Conservation (phyloP, 345 rosid genomes). For the Camelina laxa region DNA sequence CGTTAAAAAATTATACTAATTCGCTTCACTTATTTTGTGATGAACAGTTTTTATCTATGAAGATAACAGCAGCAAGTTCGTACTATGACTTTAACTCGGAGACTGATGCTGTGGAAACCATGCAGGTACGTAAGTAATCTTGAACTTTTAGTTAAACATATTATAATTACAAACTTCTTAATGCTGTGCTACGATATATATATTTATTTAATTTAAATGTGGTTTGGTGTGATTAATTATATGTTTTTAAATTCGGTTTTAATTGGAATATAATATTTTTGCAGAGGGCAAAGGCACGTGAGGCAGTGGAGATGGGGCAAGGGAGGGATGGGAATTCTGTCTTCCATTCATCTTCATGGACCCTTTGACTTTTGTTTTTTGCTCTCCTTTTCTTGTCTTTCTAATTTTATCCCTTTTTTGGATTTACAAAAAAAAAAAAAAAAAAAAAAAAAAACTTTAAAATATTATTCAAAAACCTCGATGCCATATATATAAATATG, state of each 20-base stretch:
- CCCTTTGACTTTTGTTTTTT: slow-evolving; percentile 49
- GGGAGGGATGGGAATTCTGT: slow-evolving; percentile 59
- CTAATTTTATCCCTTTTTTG: slow-evolving; percentile 21
- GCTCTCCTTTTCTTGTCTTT: slow-evolving; percentile 27
- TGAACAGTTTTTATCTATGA: slow-evolving; percentile 86
- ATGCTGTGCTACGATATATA: background rate
- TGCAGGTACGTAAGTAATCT: slow-evolving; percentile 45
- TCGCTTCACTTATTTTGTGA: background rate
- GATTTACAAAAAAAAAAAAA: background rate
- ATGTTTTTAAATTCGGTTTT: background rate
- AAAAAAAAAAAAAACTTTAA: background rate
- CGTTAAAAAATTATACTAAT: background rate
- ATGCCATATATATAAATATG: slow-evolving; percentile 24
- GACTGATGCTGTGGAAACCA: slow-evolving; percentile 61
- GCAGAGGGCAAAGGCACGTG: slow-evolving; percentile 67
- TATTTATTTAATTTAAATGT: background rate
- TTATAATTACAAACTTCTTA: background rate
- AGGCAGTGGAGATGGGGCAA: slow-evolving; percentile 62
- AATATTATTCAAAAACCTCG: slow-evolving; percentile 11
- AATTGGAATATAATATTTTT: no score
- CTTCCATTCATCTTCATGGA: slow-evolving; percentile 53
- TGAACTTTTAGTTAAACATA: background rate
- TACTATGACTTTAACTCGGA: slow-evolving; percentile 76
- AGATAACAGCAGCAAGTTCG: slow-evolving; percentile 78
- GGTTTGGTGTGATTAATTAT: slow-evolving; percentile 14